Evolutionary conservation across 345 rosid species (phyloP).

Genomic region (Viola odorata): DNA sequence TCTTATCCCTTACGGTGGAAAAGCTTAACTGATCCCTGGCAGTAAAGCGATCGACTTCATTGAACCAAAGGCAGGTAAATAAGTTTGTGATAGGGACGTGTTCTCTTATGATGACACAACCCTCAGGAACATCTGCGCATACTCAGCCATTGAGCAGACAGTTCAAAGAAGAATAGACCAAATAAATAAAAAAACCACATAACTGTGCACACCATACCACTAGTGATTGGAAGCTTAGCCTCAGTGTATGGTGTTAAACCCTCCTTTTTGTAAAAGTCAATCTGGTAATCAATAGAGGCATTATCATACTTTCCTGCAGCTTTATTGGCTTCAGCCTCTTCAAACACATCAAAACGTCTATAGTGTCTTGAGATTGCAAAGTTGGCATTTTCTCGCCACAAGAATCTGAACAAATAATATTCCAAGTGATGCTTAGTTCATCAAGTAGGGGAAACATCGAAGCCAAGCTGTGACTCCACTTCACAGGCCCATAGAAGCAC

Average conservation of each 20-base stretch:
- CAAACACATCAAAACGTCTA: conserved; percentile 74
- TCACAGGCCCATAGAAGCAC: neutral
- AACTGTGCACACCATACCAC: conserved; percentile 41
- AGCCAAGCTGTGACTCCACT: neutral
- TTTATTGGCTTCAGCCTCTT: conserved; percentile 90
- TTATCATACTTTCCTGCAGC: conserved; percentile 81
- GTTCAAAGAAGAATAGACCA: neutral
- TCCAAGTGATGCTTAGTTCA: too few relatives aligned
- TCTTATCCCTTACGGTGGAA: conserved; percentile 78
- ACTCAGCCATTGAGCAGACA: conserved; percentile 10
- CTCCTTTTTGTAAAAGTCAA: conserved; percentile 70
- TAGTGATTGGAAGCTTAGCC: conserved; percentile 81
- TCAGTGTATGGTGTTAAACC: conserved; percentile 70
- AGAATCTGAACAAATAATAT: conserved; percentile 40
- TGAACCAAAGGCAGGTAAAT: conserved; percentile 88
- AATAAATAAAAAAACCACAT: neutral
- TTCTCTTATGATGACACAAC: conserved; percentile 77
- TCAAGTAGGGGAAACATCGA: neutral
- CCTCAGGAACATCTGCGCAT: conserved; percentile 93
- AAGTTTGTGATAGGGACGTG: conserved; percentile 76
- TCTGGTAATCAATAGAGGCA: conserved; percentile 68
- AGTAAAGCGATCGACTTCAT: conserved; percentile 88
- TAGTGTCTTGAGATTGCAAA: conserved; percentile 85
- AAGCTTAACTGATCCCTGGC: conserved; percentile 90
- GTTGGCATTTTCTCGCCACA: conserved; percentile 71